Base-by-base conservation (phyloP, 768 basidiomycete genomes). In the Chalciporus sphaerocephalus region DNA sequence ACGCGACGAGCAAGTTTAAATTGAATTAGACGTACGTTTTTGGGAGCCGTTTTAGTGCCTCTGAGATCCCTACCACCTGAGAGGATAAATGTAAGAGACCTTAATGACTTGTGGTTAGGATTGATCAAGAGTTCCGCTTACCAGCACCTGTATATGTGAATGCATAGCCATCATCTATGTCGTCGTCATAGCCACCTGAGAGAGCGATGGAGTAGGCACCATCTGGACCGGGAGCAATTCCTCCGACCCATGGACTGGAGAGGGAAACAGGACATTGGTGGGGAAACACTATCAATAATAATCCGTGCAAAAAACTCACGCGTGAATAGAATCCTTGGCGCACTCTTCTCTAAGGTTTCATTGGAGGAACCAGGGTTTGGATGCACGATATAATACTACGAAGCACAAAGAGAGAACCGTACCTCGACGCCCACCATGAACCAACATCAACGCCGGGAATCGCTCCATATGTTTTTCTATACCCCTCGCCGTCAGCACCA, bases 101-200 rank as follows among this genome's bases (percentile, higher is more conserved):
- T 21, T 1, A 10, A 35, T 15, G 22, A 33, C 10, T 24, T 4
- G 3, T 2, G 5, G 30, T 32, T 15, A 6, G 21, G 17, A 21
- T 28, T 24, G 10, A 5, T 12, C 20, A 15, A 13, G 18, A 40
- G 17, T 37, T 42, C 6, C 32, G 59, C 58, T 48, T 55, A 79
- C 87, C 87, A 50, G 85, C 82, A 8, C 88, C 88, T 0, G 87
- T 91, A 50, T 84, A 91, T 2, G 87, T 90, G 52, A 92, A 92
- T 11, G 75, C 85, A 50, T 90, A 84, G 43, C 89, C 89, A 13
- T 81, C 61, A 51, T 92, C 89, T 15, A 92, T 76, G 53, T 92
- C 90, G 44, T 92, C 90, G 24, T 87, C 85, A 46, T 92, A 92
- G 2, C 89, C 92, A 10, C 93, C 93, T 32, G 88, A 92, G 3